Conservation (phyloP, 441 rosid genomes). For the Erysimum cheiri region DNA sequence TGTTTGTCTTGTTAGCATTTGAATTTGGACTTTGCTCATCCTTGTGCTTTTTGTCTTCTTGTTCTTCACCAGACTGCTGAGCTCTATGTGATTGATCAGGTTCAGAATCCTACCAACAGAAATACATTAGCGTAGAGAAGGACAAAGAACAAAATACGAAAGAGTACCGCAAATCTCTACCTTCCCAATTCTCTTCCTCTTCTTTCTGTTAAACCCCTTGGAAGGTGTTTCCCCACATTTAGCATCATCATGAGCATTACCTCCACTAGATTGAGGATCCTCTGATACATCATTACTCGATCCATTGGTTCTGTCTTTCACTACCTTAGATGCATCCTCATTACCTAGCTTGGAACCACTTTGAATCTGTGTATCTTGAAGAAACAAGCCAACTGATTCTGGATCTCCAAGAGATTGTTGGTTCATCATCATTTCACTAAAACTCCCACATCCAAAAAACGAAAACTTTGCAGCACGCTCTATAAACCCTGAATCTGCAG, state of each 20-base stretch:
- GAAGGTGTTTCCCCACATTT: slow-evolving; percentile 59
- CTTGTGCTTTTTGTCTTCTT: slow-evolving; percentile 58
- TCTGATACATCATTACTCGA: slow-evolving; percentile 78
- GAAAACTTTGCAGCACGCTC: slow-evolving; percentile 97
- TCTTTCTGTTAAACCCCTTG: slow-evolving; percentile 57
- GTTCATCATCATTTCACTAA: slow-evolving; percentile 61
- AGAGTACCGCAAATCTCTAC: slow-evolving; percentile 45
- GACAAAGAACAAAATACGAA: not conserved
- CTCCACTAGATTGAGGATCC: slow-evolving; percentile 79
- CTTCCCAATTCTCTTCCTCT: slow-evolving; percentile 76
- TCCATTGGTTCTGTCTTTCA: slow-evolving; percentile 52
- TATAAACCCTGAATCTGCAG: slow-evolving; percentile 85
- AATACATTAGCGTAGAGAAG: slow-evolving; percentile 1
- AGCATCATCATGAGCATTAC: slow-evolving; percentile 51
- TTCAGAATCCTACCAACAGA: slow-evolving; percentile 56
- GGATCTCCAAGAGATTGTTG: slow-evolving; percentile 57
- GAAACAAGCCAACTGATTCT: slow-evolving; percentile 62
- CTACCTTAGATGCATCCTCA: slow-evolving; percentile 56
- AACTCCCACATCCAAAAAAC: slow-evolving; percentile 74
- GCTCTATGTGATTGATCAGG: slow-evolving; percentile 53
- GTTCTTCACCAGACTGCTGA: slow-evolving; percentile 56
- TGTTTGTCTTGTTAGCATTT: slow-evolving; percentile 53
- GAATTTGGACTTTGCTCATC: slow-evolving; percentile 58
- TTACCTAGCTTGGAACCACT: slow-evolving; percentile 47
- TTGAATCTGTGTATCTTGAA: slow-evolving; percentile 39